phyloP scores from a whole-genome alignment of 331 rosid species.

The Quercus lobata region DNA sequence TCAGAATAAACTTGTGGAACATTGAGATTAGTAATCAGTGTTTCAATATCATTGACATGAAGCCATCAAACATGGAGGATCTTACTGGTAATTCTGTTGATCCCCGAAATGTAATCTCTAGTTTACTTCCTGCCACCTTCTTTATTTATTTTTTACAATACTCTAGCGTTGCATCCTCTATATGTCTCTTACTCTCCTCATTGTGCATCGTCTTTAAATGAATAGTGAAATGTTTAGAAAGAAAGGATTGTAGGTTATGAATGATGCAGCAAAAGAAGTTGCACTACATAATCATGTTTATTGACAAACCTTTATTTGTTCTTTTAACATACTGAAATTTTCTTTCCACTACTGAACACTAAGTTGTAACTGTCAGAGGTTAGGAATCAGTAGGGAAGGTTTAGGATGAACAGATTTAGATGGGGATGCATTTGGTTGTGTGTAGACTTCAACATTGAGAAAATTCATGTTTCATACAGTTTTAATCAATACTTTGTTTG shows the following conservation, averaged over 20 bases:
- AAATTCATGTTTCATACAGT: neutral
- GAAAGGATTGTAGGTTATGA: neutral
- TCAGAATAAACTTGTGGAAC: slow-evolving; percentile 79
- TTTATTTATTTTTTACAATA: neutral
- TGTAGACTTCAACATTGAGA: neutral
- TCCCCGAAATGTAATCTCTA: neutral
- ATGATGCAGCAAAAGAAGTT: neutral
- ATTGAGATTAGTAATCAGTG: slow-evolving; percentile 57
- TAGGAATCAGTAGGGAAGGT: neutral
- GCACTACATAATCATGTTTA: neutral
- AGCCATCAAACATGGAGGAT: slow-evolving; percentile 66
- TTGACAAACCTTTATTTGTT: neutral
- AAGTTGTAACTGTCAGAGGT: neutral
- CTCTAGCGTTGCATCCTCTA: neutral
- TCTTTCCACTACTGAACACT: neutral
- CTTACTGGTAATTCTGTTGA: slow-evolving; percentile 48
- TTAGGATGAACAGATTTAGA: neutral
- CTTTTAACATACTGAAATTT: neutral
- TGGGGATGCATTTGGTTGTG: neutral
- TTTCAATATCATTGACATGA: slow-evolving; percentile 69
- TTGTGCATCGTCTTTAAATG: neutral
- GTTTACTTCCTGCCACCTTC: slow-evolving; percentile 1
- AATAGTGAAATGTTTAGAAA: neutral
- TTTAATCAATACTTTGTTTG: neutral
- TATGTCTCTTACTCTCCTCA: neutral